Conservation (phyloP, 2,329 filamentous ascomycete genomes). For the Lachnellula occidentalis region DNA sequence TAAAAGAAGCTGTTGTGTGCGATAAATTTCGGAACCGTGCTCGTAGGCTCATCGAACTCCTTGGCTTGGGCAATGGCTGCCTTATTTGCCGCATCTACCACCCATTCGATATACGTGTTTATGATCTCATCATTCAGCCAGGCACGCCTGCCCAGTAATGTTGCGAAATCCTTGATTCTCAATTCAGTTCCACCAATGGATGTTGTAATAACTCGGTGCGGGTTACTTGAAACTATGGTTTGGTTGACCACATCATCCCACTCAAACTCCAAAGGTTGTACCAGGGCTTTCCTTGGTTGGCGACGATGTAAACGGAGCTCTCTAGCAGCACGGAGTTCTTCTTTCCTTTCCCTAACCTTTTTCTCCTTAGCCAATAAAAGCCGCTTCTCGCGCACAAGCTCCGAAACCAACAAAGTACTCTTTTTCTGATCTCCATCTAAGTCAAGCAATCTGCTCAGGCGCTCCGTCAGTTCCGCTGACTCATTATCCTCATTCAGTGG, state of each 20-base stretch:
- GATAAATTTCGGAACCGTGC: conserved; percentile 54
- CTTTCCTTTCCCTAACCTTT: conserved; percentile 14
- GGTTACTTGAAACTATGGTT: conserved; percentile 26
- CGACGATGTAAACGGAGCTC: conserved; percentile 23
- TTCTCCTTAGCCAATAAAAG: conserved; percentile 5
- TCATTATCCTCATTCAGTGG: neutral
- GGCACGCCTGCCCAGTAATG: conserved; percentile 47
- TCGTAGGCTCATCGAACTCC: conserved; percentile 27
- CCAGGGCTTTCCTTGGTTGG: conserved; percentile 17
- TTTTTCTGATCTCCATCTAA: neutral
- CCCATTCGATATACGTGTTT: conserved; percentile 57
- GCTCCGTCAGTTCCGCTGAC: neutral
- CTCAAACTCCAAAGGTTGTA: conserved; percentile 30
- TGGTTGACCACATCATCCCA: conserved; percentile 36
- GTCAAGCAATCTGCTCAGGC: conserved; percentile 2
- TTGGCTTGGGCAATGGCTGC: conserved; percentile 40
- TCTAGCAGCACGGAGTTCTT: conserved; percentile 17
- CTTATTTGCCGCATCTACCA: conserved; percentile 55
- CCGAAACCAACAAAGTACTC: conserved; percentile 3
- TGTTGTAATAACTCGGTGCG: conserved; percentile 35
- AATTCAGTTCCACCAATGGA: conserved; percentile 48
- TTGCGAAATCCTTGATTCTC: conserved; percentile 55
- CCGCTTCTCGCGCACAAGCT: conserved; percentile 6
- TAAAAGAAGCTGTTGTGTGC: conserved; percentile 64
- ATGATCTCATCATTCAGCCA: conserved; percentile 79